phyloP scores from a whole-genome alignment of 2,329 filamentous ascomycete genomes.

The Botrytis paeoniae region DNA sequence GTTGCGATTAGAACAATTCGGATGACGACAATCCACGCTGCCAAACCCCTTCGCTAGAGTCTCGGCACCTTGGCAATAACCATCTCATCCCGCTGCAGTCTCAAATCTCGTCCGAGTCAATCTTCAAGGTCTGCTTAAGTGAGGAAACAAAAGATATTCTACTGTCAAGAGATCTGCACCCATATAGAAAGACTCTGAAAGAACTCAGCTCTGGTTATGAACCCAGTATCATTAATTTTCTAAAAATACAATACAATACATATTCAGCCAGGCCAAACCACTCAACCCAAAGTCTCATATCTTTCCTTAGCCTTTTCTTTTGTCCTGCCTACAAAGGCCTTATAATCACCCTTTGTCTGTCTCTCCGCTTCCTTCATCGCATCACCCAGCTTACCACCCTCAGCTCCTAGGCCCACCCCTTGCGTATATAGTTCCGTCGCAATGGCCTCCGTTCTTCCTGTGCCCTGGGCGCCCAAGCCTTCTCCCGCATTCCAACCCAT shows the following conservation, averaged over 20 bases:
- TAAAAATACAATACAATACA: slow-evolving; percentile 5
- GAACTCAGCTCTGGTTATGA: background rate
- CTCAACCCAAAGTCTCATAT: slow-evolving; percentile 53
- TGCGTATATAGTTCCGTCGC: slow-evolving; percentile 62
- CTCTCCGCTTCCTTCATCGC: slow-evolving; percentile 61
- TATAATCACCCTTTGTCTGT: slow-evolving; percentile 58
- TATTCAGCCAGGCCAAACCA: background rate
- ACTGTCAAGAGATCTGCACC: background rate
- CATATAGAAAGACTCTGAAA: background rate
- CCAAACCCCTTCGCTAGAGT: background rate
- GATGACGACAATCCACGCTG: background rate
- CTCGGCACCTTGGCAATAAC: background rate
- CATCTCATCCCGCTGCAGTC: background rate
- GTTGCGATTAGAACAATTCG: background rate
- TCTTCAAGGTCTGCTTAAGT: background rate
- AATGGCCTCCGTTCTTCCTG: slow-evolving; percentile 62
- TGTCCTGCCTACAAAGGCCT: slow-evolving; percentile 61
- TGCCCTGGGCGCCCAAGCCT: slow-evolving; percentile 61
- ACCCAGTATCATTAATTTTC: background rate
- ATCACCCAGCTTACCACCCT: slow-evolving; percentile 67
- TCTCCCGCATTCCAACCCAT: slow-evolving; percentile 68
- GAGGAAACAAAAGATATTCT: background rate
- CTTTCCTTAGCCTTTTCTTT: slow-evolving; percentile 65
- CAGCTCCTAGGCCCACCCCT: slow-evolving; percentile 67
- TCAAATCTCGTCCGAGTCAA: background rate